Evolutionary conservation across 2,329 filamentous ascomycete species (phyloP).

Genomic region (Rhexocercosporidium sp.): DNA sequence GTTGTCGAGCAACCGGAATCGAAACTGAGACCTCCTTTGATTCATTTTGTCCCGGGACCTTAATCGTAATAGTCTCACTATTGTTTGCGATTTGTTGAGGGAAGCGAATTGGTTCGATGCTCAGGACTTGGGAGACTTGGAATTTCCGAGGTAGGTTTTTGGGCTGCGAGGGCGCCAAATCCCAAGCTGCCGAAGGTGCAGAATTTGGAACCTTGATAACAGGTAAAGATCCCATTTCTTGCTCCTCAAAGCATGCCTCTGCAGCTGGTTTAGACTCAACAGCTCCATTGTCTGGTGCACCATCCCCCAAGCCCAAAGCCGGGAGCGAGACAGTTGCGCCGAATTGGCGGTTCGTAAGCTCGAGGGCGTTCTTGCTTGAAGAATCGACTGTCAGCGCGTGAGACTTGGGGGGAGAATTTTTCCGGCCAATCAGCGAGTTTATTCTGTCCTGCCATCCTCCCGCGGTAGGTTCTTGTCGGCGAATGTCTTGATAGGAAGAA

Average conservation of each 20-base stretch:
- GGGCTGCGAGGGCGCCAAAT: constrained; percentile 57
- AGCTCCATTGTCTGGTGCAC: constrained; percentile 49
- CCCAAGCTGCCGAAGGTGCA: constrained; percentile 67
- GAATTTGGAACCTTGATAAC: constrained; percentile 69
- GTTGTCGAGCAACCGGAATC: constrained; percentile 35
- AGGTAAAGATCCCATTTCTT: constrained; percentile 80
- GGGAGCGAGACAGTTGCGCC: constrained; percentile 75
- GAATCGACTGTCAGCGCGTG: constrained; percentile 69
- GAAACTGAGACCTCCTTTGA: constrained; percentile 48
- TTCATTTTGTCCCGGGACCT: constrained; percentile 52
- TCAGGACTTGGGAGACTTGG: constrained; percentile 52
- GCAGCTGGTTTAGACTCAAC: constrained; percentile 71
- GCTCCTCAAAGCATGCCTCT: constrained; percentile 81
- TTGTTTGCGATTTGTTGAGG: constrained; percentile 45
- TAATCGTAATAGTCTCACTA: constrained; percentile 49
- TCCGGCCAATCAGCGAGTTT: constrained; percentile 75
- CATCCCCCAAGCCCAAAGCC: constrained; percentile 26
- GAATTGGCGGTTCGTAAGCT: constrained; percentile 54
- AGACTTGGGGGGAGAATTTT: constrained; percentile 60
- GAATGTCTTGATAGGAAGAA: constrained; percentile 47
- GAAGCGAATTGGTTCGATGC: constrained; percentile 50
- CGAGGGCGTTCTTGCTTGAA: constrained; percentile 69
- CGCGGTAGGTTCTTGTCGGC: constrained; percentile 36
- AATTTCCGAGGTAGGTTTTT: constrained; percentile 61
- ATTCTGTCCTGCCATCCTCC: constrained; percentile 81